These are phyloP conservation scores for Oryza glumipatula DNA, from an alignment of 176 grass and related monocot species.

Conservation along the genomic window DNA sequence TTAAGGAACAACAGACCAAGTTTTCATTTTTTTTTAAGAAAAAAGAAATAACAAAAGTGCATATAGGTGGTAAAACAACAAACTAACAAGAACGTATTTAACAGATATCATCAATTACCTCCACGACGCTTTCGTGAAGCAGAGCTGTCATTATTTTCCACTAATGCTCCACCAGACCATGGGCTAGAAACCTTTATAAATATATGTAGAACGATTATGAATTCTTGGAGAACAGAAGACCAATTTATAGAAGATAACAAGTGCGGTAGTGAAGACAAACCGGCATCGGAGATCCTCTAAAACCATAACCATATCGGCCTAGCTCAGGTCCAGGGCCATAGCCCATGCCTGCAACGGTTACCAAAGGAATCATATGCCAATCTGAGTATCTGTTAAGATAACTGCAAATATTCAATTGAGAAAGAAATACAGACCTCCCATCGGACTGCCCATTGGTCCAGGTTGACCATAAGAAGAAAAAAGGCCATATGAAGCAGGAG, in stretches of 20 bases:
- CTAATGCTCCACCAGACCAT: slow-evolving; percentile 65
- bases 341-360: slow-evolving; percentile 58
- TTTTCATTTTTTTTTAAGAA: neutral
- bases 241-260: slow-evolving; percentile 8
- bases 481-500: slow-evolving; percentile 77
- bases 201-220: slow-evolving; percentile 7
- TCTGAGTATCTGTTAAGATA: slow-evolving; percentile 15
- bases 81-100: neutral
- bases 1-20: neutral
- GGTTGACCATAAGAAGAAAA: slow-evolving; percentile 80
- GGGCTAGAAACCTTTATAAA: slow-evolving; percentile 67
- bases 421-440: slow-evolving; percentile 67
- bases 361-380: slow-evolving; percentile 33
- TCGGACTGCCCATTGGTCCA: slow-evolving; percentile 69
- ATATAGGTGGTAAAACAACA: neutral
- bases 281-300: slow-evolving; percentile 88
- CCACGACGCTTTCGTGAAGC: slow-evolving; percentile 89
- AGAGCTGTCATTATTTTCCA: slow-evolving; percentile 77
- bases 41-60: neutral
- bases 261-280: slow-evolving; percentile 50
- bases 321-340: slow-evolving; percentile 74
- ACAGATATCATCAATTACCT: slow-evolving; percentile 49
- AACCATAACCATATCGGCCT: slow-evolving; percentile 79
- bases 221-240: neutral
- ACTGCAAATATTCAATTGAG: slow-evolving; percentile 18